These are phyloP conservation scores for Ceratobasidium sp. DNA, from an alignment of 1,284 basidiomycete species.

Conservation along the genomic window DNA sequence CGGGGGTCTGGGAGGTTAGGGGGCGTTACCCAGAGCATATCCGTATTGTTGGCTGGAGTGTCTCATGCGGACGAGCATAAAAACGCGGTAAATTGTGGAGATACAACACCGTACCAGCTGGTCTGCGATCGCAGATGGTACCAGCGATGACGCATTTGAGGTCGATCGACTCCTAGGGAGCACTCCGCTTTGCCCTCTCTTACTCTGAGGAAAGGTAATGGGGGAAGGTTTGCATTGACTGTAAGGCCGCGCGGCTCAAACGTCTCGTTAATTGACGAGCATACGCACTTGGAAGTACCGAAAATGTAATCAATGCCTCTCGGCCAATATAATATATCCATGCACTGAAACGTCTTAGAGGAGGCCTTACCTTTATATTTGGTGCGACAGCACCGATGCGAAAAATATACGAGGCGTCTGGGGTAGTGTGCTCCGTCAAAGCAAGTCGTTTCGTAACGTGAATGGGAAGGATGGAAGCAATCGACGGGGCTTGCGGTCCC, in stretches of 20 bases:
- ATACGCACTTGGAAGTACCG: slow-evolving; percentile 67
- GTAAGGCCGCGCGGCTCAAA: slow-evolving; percentile 65
- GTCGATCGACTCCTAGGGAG: slow-evolving; percentile 24
- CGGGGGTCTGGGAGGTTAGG: slow-evolving; percentile 70
- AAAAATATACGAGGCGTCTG: slow-evolving; percentile 65
- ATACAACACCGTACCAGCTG: slow-evolving; percentile 62
- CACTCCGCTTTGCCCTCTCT: slow-evolving; percentile 63
- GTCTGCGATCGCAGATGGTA: slow-evolving; percentile 67
- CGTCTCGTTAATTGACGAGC: slow-evolving; percentile 62
- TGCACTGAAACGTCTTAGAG: no score
- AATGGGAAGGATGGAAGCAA: background rate
- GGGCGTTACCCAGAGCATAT: slow-evolving; percentile 71
- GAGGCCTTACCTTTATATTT: slow-evolving; percentile 56
- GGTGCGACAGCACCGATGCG: slow-evolving; percentile 65
- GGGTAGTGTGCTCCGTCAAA: slow-evolving; percentile 60
- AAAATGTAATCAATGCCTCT: slow-evolving; percentile 67
- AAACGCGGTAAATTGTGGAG: background rate
- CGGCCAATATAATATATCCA: background rate
- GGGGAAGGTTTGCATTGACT: slow-evolving; percentile 59
- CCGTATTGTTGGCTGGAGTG: slow-evolving; percentile 68
- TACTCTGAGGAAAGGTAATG: slow-evolving; percentile 64
- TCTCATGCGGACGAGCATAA: slow-evolving; percentile 17
- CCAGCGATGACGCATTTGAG: slow-evolving; percentile 72
- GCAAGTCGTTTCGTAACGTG: slow-evolving; percentile 51
- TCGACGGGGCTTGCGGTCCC: background rate